phyloP scores from a whole-genome alignment of 2,329 filamentous ascomycete genomes.

The Bipolaris gigantea region DNA sequence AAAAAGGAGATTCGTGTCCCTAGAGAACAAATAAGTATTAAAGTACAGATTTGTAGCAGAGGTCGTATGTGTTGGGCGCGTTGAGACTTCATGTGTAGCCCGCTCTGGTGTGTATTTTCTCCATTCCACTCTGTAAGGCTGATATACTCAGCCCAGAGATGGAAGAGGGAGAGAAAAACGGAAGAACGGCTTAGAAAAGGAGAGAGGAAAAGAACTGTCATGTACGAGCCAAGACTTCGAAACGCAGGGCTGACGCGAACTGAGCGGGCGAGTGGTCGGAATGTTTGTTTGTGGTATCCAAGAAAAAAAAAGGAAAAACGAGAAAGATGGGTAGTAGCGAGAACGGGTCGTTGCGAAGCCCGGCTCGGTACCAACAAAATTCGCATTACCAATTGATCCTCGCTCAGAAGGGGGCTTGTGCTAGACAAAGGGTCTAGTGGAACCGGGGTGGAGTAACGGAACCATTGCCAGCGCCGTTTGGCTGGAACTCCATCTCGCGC shows the following conservation, averaged over 20 bases:
- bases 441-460: slow-evolving; percentile 42
- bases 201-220: neutral
- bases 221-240: neutral
- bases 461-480: slow-evolving; percentile 27
- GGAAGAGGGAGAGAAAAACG: neutral
- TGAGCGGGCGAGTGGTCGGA: no score
- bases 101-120: neutral
- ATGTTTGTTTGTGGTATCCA: neutral
- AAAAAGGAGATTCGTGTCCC: slow-evolving; percentile 1
- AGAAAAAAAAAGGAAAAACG: neutral
- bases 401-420: slow-evolving; percentile 16
- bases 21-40: neutral
- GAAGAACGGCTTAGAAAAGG: neutral
- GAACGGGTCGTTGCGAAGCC: neutral
- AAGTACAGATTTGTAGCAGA: neutral
- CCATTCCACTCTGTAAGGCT: no score
- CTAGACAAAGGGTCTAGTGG: slow-evolving; percentile 26
- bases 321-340: neutral
- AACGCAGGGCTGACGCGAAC: neutral
- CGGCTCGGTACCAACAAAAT: no score
- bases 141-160: neutral
- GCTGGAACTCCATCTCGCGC: slow-evolving; percentile 43
- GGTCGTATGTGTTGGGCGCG: neutral
- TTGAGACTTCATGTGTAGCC: neutral
- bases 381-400: neutral